Percentiles rank a stretch among this genome's conserved stretches.
These are phyloP conservation scores for Pseudofabraea citricarpa DNA, from an alignment of 2,329 filamentous ascomycete genomes.

Conservation along the genomic window DNA sequence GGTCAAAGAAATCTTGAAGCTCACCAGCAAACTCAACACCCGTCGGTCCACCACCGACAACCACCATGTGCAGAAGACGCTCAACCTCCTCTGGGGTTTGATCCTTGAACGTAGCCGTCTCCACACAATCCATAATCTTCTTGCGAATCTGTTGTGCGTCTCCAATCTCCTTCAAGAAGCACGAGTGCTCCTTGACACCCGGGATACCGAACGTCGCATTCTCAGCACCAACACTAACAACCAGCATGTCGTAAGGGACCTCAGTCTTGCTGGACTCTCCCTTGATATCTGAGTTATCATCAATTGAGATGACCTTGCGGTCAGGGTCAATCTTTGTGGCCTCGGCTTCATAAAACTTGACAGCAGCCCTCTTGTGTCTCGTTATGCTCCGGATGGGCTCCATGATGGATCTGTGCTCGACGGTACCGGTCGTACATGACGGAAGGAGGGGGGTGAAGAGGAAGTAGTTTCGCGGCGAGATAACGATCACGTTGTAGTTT, in stretches of 20 bases:
- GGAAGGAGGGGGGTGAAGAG: slow-evolving; percentile 96
- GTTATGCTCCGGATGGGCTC: slow-evolving; percentile 96
- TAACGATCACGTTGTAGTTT: slow-evolving; percentile 98
- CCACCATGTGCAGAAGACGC: slow-evolving; percentile 97
- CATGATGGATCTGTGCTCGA: slow-evolving; percentile 99
- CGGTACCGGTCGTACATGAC: slow-evolving; percentile 93
- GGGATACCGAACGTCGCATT: slow-evolving; percentile 98
- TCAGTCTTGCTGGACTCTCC: slow-evolving; percentile 77
- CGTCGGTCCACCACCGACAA: slow-evolving; percentile 87
- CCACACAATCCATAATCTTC: slow-evolving; percentile 99
- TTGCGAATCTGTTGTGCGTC: slow-evolving; percentile 96
- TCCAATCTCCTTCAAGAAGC: slow-evolving; percentile 96
- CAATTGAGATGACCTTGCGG: slow-evolving; percentile 81
- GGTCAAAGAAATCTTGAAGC: slow-evolving; percentile 97
- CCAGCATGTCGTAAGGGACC: slow-evolving; percentile 96
- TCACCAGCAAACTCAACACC: slow-evolving; percentile 98
- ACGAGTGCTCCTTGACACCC: slow-evolving; percentile 89
- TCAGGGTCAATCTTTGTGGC: slow-evolving; percentile 92
- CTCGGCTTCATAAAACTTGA: slow-evolving; percentile 98
- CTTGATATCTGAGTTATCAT: slow-evolving; percentile 90
- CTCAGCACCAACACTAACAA: slow-evolving; percentile 94
- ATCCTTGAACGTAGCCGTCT: slow-evolving; percentile 97
- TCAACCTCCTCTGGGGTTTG: slow-evolving; percentile 83
- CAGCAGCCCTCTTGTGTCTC: slow-evolving; percentile 86
- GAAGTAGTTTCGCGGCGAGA: slow-evolving; percentile 99